These are phyloP conservation scores for Rhododendron ferrugineum DNA, from an alignment of 148 eudicot species.

Conservation along the genomic window DNA sequence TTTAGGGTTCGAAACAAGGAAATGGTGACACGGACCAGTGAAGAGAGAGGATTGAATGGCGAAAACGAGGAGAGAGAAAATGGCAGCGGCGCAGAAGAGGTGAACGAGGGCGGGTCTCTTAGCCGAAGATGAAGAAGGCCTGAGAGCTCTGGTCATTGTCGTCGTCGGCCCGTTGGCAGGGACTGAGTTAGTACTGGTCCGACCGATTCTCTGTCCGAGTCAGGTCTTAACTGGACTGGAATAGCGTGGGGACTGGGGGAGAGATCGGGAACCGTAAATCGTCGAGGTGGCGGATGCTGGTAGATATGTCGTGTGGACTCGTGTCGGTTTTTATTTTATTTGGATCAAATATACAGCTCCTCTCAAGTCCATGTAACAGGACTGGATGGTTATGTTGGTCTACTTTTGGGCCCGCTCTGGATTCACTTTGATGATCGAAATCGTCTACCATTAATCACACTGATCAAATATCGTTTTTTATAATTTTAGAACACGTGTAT, in stretches of 20 bases:
- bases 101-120: slow-evolving; percentile 37
- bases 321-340: too few relatives aligned
- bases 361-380: neutral
- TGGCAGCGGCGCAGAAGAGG: slow-evolving; percentile 50
- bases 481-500: too few relatives aligned
- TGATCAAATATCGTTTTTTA: too few relatives aligned
- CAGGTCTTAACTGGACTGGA: neutral
- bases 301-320: neutral
- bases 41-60: slow-evolving; percentile 52
- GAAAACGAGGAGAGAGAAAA: slow-evolving; percentile 61
- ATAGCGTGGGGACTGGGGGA: neutral
- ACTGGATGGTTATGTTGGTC: neutral
- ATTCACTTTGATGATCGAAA: too few relatives aligned
- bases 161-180: neutral
- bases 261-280: neutral
- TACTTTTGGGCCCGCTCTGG: too few relatives aligned
- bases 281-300: neutral
- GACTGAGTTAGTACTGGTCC: neutral
- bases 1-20: neutral
- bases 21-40: slow-evolving; percentile 20
- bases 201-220: neutral
- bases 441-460: too few relatives aligned
- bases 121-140: neutral
- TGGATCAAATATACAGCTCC: too few relatives aligned
- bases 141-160: slow-evolving; percentile 12